Evolutionary conservation across 192 early-diverging fungal species (phyloP), one percentile per base, ranked within the genome.

Genomic region (Hyaloraphidium curvatum): DNA sequence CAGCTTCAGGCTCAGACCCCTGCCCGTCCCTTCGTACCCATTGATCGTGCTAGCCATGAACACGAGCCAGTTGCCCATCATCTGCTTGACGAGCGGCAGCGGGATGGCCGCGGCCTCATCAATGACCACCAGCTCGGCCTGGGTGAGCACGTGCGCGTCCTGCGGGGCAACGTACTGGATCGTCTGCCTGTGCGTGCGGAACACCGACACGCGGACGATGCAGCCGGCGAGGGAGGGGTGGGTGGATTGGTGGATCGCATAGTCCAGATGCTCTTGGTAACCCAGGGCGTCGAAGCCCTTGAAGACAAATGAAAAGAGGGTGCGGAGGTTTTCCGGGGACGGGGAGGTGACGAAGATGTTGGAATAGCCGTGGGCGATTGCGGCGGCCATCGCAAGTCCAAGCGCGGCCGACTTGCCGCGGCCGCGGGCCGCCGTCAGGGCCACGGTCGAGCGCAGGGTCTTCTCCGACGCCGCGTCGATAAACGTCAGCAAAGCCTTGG

Each of bases 21-120:
- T 82, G 30, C 94, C 94, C 2, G 94, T 98, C 55, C 94, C 94
- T 72, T 98, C 94, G 68, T 98, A 98, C 23, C 94, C 94, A 66
- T 98, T 95, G 59, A 98, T 94, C 19, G 94, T 98, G 21, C 88
- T 91, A 2, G 94, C 89, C 90, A 98, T 92, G 56, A 95, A 98
- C 13, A 95, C 84, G 14, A 98, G 71, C 59, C 93, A 94, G 3
- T 89, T 88, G 25, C 94, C 94, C 60, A 98, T 68, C 11, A 98
- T 74, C 31, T 77, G 80, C 60, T 82, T 81, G 26, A 98, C 94
- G 37, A 92, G 50, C 13, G 91, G 87, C 39, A 98, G 70, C 29
- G 94, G 94, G 61, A 98, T 98, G 11, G 91, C 94, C 2, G 94
- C 94, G 22, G 94, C 94, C 66, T 98, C 94, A 65, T 98, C 94